Percentiles rank a stretch among this genome's conserved stretches.
These are phyloP conservation scores for Camillea tinctor DNA, from an alignment of 2,329 filamentous ascomycete genomes.

Conservation along the genomic window DNA sequence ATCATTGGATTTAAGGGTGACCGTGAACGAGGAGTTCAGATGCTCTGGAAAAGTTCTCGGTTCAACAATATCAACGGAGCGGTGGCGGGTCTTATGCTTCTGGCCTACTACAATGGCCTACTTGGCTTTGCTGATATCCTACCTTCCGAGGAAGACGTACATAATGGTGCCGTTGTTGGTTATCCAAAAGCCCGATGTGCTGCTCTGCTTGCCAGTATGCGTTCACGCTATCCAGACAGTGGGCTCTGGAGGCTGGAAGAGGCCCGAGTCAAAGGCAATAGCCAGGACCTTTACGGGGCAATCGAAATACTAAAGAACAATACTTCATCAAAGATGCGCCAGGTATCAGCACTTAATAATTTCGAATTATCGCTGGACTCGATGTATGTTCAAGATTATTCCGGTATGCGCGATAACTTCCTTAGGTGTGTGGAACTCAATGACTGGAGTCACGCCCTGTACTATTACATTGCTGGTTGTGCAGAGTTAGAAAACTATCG, in stretches of 20 bases:
- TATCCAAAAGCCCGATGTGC: conserved; percentile 71
- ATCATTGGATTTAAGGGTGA: conserved; percentile 92
- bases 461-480: conserved; percentile 82
- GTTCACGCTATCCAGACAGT: conserved; percentile 74
- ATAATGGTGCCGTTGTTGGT: conserved; percentile 57
- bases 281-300: conserved; percentile 64
- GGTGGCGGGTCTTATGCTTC: conserved; percentile 75
- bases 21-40: conserved; percentile 73
- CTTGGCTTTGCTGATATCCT: conserved; percentile 87
- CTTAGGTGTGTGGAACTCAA: conserved; percentile 74
- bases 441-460: conserved; percentile 86
- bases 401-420: conserved; percentile 72
- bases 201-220: conserved; percentile 70
- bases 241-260: conserved; percentile 88
- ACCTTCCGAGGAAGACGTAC: conserved; percentile 57
- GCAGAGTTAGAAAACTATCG: conserved; percentile 83
- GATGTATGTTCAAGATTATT: conserved; percentile 78
- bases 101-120: conserved; percentile 86
- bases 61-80: conserved; percentile 92
- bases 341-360: conserved; percentile 78
- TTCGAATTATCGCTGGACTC: conserved; percentile 80
- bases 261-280: conserved; percentile 70
- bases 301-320: conserved; percentile 62
- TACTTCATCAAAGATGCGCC: conserved; percentile 72
- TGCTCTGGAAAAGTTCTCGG: conserved; percentile 88